phyloP scores from a whole-genome alignment of 1,284 basidiomycete genomes.

The Apiotrichum laibachii region DNA sequence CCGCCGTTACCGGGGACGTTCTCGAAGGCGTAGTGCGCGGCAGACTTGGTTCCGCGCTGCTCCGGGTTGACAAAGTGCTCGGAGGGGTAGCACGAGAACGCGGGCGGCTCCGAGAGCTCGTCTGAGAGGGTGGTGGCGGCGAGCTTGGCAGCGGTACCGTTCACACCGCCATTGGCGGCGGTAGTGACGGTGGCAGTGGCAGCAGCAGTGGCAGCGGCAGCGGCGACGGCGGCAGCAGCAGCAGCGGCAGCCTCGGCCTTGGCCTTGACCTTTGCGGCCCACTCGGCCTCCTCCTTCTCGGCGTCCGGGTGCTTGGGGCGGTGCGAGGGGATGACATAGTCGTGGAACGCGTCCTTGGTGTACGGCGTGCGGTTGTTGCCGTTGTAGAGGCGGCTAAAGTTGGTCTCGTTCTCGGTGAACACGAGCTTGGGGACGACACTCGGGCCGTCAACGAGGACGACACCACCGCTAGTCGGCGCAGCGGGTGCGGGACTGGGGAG shows the following conservation, averaged over 20 bases:
- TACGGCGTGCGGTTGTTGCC: slow-evolving; percentile 77
- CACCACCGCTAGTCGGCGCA: slow-evolving; percentile 60
- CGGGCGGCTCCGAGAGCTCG: background rate
- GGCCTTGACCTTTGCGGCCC: slow-evolving; percentile 38
- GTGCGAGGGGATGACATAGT: slow-evolving; percentile 85
- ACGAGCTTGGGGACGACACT: slow-evolving; percentile 75
- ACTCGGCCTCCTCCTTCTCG: slow-evolving; percentile 28
- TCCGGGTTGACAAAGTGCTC: slow-evolving; percentile 76
- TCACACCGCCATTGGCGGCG: slow-evolving; percentile 12
- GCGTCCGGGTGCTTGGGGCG: slow-evolving; percentile 57
- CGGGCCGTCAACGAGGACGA: slow-evolving; percentile 62
- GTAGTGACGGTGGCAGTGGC: slow-evolving; percentile 14
- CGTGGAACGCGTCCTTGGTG: slow-evolving; percentile 98
- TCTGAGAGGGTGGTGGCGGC: slow-evolving; percentile 65
- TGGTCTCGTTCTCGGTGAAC: slow-evolving; percentile 97
- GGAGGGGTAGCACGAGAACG: slow-evolving; percentile 14
- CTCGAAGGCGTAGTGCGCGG: slow-evolving; percentile 83
- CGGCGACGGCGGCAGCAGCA: slow-evolving; percentile 16
- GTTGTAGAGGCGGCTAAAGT: slow-evolving; percentile 85
- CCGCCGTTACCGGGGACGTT: slow-evolving; percentile 87
- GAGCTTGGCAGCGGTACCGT: slow-evolving; percentile 34
- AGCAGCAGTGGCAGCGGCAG: slow-evolving; percentile 24
- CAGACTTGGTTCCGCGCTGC: slow-evolving; percentile 85
- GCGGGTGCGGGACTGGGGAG: slow-evolving; percentile 88
- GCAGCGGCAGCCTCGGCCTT: slow-evolving; percentile 26